phyloP scores from a whole-genome alignment of 2,329 filamentous ascomycete genomes.

The Paecilomyces sp. region DNA sequence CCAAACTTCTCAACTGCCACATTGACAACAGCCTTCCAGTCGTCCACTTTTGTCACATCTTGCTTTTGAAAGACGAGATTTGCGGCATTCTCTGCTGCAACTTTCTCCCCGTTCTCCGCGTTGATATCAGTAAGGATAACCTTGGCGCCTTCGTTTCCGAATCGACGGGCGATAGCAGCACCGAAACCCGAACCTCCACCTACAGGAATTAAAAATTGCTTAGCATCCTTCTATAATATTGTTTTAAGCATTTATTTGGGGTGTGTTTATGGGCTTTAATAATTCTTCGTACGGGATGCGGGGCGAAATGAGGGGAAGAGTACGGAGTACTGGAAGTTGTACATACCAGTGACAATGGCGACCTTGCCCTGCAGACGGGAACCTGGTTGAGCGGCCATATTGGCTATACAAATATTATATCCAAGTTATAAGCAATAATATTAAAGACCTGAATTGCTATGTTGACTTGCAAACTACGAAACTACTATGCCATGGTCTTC shows the following conservation, averaged over 20 bases:
- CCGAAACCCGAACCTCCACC: constrained; percentile 38
- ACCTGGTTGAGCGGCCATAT: constrained; percentile 9
- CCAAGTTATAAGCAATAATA: not conserved
- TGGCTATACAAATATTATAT: not conserved
- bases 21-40: constrained; percentile 27
- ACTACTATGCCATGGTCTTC: not conserved
- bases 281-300: not conserved
- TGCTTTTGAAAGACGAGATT: constrained; percentile 25
- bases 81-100: constrained; percentile 20
- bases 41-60: constrained; percentile 26
- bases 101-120: constrained; percentile 22
- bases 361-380: constrained; percentile 37
- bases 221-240: not conserved
- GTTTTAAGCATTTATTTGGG: not conserved
- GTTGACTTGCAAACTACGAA: not conserved
- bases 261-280: not conserved
- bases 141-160: constrained; percentile 34
- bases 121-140: constrained; percentile 38
- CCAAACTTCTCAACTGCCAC: constrained; percentile 22
- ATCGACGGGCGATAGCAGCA: constrained; percentile 32
- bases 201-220: constrained; percentile 5
- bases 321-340: not conserved
- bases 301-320: not conserved
- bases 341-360: constrained; percentile 38
- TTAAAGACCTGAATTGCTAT: not conserved